Base-by-base conservation (phyloP, 176 grass and related monocot species). In the Hsuehochloa calcarea region DNA sequence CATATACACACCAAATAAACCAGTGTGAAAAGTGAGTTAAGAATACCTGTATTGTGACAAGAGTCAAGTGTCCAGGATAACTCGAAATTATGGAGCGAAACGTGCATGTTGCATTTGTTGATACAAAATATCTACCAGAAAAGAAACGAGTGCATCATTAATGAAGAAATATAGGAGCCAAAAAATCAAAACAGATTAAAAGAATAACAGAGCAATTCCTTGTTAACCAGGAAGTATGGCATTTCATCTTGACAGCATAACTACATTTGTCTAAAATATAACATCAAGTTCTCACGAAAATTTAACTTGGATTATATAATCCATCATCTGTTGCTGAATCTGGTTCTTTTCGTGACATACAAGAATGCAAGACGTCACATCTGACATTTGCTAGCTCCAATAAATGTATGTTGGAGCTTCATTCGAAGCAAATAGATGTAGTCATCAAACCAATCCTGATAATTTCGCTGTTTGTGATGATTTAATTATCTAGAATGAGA, bases 21-120 rank as follows among this genome's bases (percentile, higher is more conserved):
- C 20, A 70, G 22, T 31, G 64, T 39, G 54, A 68, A 19, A 82
- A 68, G 19, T 19, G 65, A 79, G 68, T 82, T 81, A 47, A 65
- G 14, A 41, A 45, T 84, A 98, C 96, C 96, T 92, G 96, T 89
- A 98, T 88, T 75, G 88, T 82, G 56, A 91, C 91, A 81, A 98
- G 91, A 68, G 86, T 59, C 82, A 92, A 83, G 11, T 55, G 59
- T 85, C 93, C 96, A 60, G 90, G 91, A 83, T 98, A 95, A 90
- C 91, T 96, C 76, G 93, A 95, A 65, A 95, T 52, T 84, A 98
- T 94, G 27, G 93, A 89, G 64, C 86, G 89, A 78, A 98, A 98
- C 51, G 91, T 98, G 13, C 91, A 92, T 14, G 96, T 98, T 80
- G 93, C 96, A 89, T 98, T 92, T 74, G 93, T 90, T 61, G 93